Conservation (phyloP, 257 asterid species). For the Solanum appendiculatum region DNA sequence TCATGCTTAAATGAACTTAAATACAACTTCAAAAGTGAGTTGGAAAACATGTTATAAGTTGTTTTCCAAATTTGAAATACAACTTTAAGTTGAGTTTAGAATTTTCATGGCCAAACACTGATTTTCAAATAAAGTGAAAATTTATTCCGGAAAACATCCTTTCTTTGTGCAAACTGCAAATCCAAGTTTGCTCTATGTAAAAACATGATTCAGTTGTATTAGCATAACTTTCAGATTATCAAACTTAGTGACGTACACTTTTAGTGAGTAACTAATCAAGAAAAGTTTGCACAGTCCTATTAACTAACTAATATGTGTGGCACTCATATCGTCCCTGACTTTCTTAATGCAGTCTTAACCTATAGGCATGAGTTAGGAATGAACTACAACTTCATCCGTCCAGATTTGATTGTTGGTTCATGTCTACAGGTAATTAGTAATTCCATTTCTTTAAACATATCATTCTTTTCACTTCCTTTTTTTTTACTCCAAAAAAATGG, state of each 20-base stretch:
- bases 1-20: not conserved
- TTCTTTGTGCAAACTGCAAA: not conserved
- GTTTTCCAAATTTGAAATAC: not conserved
- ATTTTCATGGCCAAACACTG: not conserved
- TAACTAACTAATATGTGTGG: not conserved
- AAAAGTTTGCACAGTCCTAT: not conserved
- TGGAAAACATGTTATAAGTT: not conserved
- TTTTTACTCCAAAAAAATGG: slow-evolving; percentile 6
- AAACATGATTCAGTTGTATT: not conserved
- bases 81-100: not conserved
- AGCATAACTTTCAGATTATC: not conserved
- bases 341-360: slow-evolving; percentile 47
- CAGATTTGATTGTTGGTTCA: slow-evolving; percentile 95
- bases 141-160: not conserved
- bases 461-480: not conserved
- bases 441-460: not conserved
- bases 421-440: slow-evolving; percentile 67
- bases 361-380: slow-evolving; percentile 94
- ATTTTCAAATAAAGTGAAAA: not conserved
- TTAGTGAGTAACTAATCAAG: not conserved
- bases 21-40: not conserved
- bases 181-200: not conserved
- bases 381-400: slow-evolving; percentile 86
- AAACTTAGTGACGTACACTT: not conserved
- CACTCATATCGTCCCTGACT: not conserved